phyloP scores from a whole-genome alignment of 495 filamentous ascomycete species.

The Cercophora sp. region DNA sequence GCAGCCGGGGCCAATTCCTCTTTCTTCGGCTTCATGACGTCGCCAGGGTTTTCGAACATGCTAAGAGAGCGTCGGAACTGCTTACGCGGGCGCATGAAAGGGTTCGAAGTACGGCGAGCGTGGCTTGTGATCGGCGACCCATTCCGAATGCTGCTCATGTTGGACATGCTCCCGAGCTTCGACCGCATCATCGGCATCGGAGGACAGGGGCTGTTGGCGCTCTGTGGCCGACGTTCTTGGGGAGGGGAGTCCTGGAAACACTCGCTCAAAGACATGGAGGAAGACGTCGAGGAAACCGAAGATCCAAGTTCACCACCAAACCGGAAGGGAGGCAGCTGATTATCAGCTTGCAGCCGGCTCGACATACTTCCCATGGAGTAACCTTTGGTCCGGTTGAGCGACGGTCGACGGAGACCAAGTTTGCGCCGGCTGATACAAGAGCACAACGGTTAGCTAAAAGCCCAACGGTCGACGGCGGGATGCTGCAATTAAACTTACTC shows the following conservation, averaged over 20 bases:
- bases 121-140: constrained; percentile 70
- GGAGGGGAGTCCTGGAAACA: constrained; percentile 78
- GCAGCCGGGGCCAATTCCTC: constrained; percentile 48
- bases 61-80: constrained; percentile 87
- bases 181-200: constrained; percentile 51
- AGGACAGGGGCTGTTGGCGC: constrained; percentile 51
- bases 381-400: constrained; percentile 57
- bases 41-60: constrained; percentile 92
- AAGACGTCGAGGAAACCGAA: constrained; percentile 30
- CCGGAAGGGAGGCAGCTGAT: constrained; percentile 66
- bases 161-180: constrained; percentile 49
- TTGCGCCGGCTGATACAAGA: constrained; percentile 50
- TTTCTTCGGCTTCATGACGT: constrained; percentile 69
- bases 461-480: neutral
- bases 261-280: constrained; percentile 67
- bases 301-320: constrained; percentile 59
- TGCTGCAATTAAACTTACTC: constrained; percentile 43
- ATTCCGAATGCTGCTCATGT: constrained; percentile 49
- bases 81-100: constrained; percentile 73
- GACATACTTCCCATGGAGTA: constrained; percentile 51
- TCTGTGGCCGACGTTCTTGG: constrained; percentile 58
- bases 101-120: constrained; percentile 66
- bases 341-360: constrained; percentile 48
- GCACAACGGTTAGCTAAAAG: constrained; percentile 17
- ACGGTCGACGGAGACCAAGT: constrained; percentile 56